A percentile compares a stretch with the other conserved stretches of the same genome.
phyloP scores from a whole-genome alignment of 208 protist genomes.

The Blastocrithidia nonstop region DNA sequence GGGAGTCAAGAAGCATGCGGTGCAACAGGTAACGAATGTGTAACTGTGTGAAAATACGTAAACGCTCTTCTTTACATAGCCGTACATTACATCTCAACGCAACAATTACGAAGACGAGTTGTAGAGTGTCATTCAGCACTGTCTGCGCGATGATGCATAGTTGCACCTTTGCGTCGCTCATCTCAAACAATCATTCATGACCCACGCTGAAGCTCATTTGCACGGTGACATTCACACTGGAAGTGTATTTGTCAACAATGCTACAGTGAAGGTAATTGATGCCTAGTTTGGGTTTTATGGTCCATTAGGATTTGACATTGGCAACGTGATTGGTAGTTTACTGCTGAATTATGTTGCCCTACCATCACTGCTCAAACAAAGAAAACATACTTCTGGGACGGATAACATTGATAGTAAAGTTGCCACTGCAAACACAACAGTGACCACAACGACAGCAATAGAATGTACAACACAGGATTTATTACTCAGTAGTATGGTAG shows the following conservation, averaged over 20 bases:
- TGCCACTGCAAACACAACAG: constrained; percentile 8
- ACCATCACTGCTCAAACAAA: constrained; percentile 8
- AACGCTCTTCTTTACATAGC: constrained; percentile 17
- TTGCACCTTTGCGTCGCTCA: constrained; percentile 10
- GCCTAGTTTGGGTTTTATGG: constrained; percentile 19
- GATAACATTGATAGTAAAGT: background rate
- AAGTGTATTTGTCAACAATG: constrained; percentile 14
- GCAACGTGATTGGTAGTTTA: constrained; percentile 14
- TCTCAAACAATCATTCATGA: constrained; percentile 25
- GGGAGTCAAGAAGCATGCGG: constrained; percentile 13
- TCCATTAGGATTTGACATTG: constrained; percentile 18
- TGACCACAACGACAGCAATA: constrained; percentile 7
- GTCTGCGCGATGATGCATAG: constrained; percentile 9
- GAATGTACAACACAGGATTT: constrained; percentile 5
- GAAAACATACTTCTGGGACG: background rate
- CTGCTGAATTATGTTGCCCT: constrained; percentile 17
- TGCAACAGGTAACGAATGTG: constrained; percentile 16
- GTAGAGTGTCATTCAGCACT: constrained; percentile 9
- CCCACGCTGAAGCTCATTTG: constrained; percentile 14
- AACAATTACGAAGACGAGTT: constrained; percentile 17
- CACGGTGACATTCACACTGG: constrained; percentile 19
- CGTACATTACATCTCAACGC: constrained; percentile 11
- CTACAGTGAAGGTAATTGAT: constrained; percentile 15
- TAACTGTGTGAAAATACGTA: constrained; percentile 21
- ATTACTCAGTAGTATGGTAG: constrained; percentile 7